A percentile compares a stretch with the other conserved stretches of the same genome.
Conservation (phyloP, 495 filamentous ascomycete genomes). For the Glarea lozoyensis region DNA sequence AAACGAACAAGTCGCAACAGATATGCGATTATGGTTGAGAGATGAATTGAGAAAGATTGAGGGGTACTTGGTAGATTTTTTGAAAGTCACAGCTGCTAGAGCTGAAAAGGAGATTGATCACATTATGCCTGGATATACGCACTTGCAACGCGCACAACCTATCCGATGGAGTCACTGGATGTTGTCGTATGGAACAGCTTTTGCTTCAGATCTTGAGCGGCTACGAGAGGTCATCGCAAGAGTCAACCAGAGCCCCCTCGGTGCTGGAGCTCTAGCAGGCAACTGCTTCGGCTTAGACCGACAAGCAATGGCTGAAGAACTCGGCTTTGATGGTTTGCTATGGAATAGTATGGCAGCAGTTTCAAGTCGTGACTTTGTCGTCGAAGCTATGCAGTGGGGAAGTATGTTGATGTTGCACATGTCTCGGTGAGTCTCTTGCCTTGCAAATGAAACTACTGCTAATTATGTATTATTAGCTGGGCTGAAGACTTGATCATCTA, state of each 20-base stretch:
- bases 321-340: constrained; percentile 75
- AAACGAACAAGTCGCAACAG: constrained; percentile 90
- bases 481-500: constrained; percentile 89
- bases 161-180: constrained; percentile 87
- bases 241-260: constrained; percentile 76
- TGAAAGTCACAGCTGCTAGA: constrained; percentile 61
- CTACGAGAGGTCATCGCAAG: constrained; percentile 66
- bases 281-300: constrained; percentile 88
- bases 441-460: no score
- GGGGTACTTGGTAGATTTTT: constrained; percentile 53
- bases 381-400: constrained; percentile 89
- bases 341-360: constrained; percentile 85
- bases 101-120: constrained; percentile 65
- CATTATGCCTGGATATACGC: constrained; percentile 72
- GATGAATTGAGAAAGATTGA: constrained; percentile 70
- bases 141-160: constrained; percentile 86
- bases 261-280: constrained; percentile 81
- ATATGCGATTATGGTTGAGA: constrained; percentile 88
- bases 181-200: constrained; percentile 67
- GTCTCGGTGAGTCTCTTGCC: constrained; percentile 54
- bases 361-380: constrained; percentile 74
- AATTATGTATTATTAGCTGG: constrained; percentile 67
- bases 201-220: constrained; percentile 70
- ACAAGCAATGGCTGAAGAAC: constrained; percentile 79
- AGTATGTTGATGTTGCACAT: constrained; percentile 79